Evolutionary conservation across 192 early-diverging fungal genomes (phyloP).

Genomic region (Linnemannia elongata): DNA sequence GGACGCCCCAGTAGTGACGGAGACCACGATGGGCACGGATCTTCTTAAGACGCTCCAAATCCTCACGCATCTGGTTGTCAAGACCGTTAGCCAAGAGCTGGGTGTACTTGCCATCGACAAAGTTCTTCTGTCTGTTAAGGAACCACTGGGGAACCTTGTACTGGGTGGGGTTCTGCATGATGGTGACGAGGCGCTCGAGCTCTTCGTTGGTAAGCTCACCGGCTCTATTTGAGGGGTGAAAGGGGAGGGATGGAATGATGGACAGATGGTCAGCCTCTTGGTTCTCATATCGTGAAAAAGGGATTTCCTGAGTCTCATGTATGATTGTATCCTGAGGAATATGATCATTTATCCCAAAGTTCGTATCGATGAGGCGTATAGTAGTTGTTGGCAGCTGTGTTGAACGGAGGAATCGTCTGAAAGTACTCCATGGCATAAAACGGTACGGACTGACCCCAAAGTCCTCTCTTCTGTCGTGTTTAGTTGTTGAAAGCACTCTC

Average conservation of each 20-base stretch:
- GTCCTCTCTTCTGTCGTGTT: too few species aligned
- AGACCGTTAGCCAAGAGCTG: constrained; percentile 95
- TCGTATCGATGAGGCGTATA: too few species aligned
- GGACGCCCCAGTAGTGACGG: constrained; percentile 98
- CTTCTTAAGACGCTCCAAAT: constrained; percentile 99
- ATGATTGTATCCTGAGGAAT: background rate
- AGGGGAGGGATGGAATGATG: background rate
- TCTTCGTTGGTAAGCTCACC: constrained; percentile 98
- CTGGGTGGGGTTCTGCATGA: constrained; percentile 99
- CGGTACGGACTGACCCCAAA: too few species aligned
- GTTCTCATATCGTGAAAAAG: background rate
- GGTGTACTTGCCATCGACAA: constrained; percentile 94
- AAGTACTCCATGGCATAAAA: too few species aligned
- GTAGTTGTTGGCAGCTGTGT: too few species aligned
- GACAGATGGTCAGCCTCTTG: background rate
- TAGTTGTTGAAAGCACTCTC: too few species aligned
- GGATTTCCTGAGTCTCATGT: background rate
- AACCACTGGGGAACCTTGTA: constrained; percentile 99
- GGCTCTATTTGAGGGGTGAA: constrained; percentile 69
- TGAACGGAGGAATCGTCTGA: too few species aligned
- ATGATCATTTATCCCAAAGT: too few species aligned
- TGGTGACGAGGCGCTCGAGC: constrained; percentile 97
- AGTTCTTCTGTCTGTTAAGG: constrained; percentile 99
- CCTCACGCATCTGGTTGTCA: constrained; percentile 98
- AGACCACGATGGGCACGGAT: constrained; percentile 99